Percentiles rank a stretch among this genome's conserved stretches.
Conservation (phyloP, 1,139 yeast species). For the Arxiozyma slooffiae region DNA sequence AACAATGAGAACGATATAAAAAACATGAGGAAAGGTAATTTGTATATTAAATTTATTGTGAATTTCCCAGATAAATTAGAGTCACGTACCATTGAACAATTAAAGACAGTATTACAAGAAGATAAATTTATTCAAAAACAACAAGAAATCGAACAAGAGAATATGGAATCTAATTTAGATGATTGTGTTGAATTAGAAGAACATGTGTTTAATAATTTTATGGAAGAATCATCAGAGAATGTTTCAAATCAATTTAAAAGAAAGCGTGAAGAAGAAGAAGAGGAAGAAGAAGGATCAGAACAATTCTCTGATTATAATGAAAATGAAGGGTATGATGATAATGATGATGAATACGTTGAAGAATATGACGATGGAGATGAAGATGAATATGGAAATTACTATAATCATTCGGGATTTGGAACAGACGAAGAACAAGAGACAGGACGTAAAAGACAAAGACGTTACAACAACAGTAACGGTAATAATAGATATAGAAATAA, state of each 20-base stretch:
- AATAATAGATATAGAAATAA: neutral
- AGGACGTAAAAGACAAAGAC: neutral
- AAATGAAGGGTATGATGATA: neutral
- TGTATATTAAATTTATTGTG: constrained; percentile 22
- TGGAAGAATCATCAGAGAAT: neutral
- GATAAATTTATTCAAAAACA: constrained; percentile 15
- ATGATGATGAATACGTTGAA: neutral
- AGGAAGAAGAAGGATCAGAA: constrained; percentile 8
- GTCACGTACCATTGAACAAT: constrained; percentile 14
- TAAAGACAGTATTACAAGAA: constrained; percentile 12
- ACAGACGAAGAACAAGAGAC: neutral
- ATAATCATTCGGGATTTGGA: neutral
- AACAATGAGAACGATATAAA: neutral
- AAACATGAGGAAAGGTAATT: constrained; percentile 15
- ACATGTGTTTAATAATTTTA: constrained; percentile 16
- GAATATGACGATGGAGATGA: neutral
- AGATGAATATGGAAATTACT: neutral
- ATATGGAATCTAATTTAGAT: constrained; percentile 9
- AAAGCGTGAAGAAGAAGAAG: constrained; percentile 1
- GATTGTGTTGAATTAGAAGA: constrained; percentile 21
- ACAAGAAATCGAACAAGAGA: constrained; percentile 8
- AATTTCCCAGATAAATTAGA: constrained; percentile 18
- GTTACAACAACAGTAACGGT: neutral
- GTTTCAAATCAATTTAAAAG: constrained; percentile 1
- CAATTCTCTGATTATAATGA: neutral